phyloP scores from a whole-genome alignment of 352 stramenopile species.

The Thalassiosira exigua region DNA sequence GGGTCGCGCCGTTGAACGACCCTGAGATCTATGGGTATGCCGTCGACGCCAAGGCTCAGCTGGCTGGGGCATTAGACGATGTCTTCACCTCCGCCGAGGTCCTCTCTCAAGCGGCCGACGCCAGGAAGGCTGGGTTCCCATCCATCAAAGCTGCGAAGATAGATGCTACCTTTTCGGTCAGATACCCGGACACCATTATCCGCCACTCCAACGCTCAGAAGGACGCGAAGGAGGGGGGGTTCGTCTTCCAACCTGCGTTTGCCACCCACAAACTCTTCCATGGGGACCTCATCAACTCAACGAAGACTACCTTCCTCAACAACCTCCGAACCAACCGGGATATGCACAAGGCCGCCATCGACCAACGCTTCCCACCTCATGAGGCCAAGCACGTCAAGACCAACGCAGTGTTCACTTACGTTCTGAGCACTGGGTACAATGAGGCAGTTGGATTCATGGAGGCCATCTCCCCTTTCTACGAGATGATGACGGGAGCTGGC shows the following conservation, averaged over 20 bases:
- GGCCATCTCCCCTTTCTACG: constrained; percentile 4
- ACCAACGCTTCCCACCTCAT: not conserved
- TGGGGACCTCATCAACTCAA: not conserved
- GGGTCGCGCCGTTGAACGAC: not conserved
- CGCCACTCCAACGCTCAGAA: not conserved
- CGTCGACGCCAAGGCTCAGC: not conserved
- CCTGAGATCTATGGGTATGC: not conserved
- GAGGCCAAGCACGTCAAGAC: constrained; percentile 9
- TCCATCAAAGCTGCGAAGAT: not conserved
- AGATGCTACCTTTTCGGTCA: not conserved
- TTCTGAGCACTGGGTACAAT: constrained; percentile 4
- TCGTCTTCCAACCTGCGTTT: constrained; percentile 1
- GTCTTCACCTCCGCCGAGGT: not conserved
- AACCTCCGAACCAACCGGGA: not conserved
- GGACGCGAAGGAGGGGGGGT: not conserved
- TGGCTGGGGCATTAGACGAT: not conserved
- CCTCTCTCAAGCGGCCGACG: not conserved
- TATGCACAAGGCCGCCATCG: not conserved
- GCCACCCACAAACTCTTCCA: not conserved
- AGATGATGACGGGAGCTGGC: not conserved
- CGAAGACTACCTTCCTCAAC: not conserved
- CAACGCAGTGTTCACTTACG: constrained; percentile 1
- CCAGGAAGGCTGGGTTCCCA: not conserved
- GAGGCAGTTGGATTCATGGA: not conserved
- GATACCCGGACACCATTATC: constrained; percentile 2